Conservation (phyloP, 2,329 filamentous ascomycete genomes). For the Chaetomiaceae sp. region DNA sequence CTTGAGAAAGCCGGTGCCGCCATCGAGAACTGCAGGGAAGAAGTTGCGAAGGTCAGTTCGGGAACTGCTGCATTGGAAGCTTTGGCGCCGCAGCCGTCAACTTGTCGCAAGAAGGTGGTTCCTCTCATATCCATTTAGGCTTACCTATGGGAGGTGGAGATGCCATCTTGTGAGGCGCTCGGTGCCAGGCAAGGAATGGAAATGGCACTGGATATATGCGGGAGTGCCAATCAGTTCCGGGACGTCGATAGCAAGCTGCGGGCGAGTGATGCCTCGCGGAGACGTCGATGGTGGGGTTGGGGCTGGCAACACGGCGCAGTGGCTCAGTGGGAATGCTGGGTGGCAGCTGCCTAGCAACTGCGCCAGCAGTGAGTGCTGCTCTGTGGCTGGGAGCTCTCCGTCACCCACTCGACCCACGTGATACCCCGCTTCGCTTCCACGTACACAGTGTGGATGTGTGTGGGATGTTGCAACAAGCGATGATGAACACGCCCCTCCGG, state of each 20-base stretch:
- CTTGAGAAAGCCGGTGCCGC: constrained; percentile 99
- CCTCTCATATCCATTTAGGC: too few species aligned
- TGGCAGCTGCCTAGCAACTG: constrained; percentile 3
- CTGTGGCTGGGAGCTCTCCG: constrained; percentile 18
- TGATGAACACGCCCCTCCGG: too few species aligned
- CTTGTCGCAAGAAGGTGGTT: too few species aligned
- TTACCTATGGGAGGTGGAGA: constrained; percentile 43
- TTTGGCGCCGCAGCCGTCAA: too few species aligned
- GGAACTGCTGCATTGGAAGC: not conserved
- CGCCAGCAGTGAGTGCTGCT: constrained; percentile 11
- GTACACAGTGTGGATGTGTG: not conserved
- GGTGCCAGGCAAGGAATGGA: not conserved
- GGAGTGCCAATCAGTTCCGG: constrained; percentile 1
- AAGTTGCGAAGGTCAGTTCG: constrained; percentile 21
- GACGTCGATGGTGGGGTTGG: constrained; percentile 23
- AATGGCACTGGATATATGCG: not conserved
- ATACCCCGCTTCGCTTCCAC: constrained; percentile 22
- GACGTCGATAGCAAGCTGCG: constrained; percentile 8
- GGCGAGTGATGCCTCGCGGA: constrained; percentile 12
- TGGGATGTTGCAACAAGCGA: not conserved
- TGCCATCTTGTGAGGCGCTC: constrained; percentile 36
- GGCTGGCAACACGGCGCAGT: not conserved
- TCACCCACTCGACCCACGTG: constrained; percentile 18
- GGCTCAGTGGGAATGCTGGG: constrained; percentile 6
- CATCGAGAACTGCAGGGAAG: constrained; percentile 77